Conservation (phyloP, 352 stramenopile genomes). For the Pythium angustatum region DNA sequence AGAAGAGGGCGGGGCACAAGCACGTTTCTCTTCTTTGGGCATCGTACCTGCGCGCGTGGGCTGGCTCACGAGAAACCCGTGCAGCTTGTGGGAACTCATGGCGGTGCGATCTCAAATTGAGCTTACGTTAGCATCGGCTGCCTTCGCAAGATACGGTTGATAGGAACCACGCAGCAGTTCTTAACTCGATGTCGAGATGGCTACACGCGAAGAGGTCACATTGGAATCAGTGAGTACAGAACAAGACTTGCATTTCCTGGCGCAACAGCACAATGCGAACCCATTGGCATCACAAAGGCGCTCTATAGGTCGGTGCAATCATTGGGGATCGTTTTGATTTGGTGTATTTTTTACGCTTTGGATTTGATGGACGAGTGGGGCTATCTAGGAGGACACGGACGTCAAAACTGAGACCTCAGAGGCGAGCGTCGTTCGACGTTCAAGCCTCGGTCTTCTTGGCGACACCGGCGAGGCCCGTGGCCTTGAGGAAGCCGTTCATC, state of each 20-base stretch:
- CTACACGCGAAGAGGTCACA: neutral
- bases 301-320: too few relatives aligned
- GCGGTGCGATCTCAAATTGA: neutral
- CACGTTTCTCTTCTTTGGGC: too few relatives aligned
- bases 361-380: too few relatives aligned
- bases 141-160: neutral
- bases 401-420: neutral
- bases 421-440: neutral
- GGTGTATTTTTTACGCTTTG: neutral
- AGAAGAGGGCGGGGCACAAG: too few relatives aligned
- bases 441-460: conserved; percentile 19
- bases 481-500: conserved; percentile 31
- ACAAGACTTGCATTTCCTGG: too few relatives aligned
- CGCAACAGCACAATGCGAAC: too few relatives aligned
- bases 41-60: conserved; percentile 17
- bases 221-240: too few relatives aligned
- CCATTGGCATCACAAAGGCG: too few relatives aligned
- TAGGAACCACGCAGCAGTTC: neutral
- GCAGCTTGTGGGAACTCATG: conserved; percentile 9
- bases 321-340: neutral
- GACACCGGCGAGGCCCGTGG: conserved; percentile 18
- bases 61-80: conserved; percentile 20
- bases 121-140: too few relatives aligned
- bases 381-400: conserved; percentile 2
- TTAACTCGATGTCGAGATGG: neutral